These are phyloP conservation scores for Suhomyces sp. DNA, from an alignment of 805 yeast species.

Conservation along the genomic window DNA sequence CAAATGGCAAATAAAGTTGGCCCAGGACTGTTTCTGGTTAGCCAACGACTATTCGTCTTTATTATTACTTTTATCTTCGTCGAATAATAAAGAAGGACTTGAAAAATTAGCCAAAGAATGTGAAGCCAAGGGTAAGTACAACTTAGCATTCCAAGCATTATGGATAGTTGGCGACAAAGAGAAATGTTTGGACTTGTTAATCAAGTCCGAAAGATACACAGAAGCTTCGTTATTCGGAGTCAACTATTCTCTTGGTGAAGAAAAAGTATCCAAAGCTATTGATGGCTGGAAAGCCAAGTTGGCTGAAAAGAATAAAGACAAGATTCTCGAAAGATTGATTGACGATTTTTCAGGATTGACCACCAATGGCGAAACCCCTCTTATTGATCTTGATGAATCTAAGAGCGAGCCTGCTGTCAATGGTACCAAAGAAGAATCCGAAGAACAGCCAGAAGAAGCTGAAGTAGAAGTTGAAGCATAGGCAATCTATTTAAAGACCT, in stretches of 20 bases:
- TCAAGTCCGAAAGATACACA: conserved; percentile 63
- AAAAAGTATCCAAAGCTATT: conserved; percentile 46
- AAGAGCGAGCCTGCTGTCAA: conserved; percentile 6
- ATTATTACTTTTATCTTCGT: conserved; percentile 75
- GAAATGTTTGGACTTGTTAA: conserved; percentile 62
- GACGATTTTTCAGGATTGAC: conserved; percentile 31
- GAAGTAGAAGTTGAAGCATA: conserved; percentile 12
- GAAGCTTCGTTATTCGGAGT: conserved; percentile 83
- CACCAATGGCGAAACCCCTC: conserved; percentile 14
- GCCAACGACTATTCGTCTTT: conserved; percentile 83
- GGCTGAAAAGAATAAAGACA: conserved; percentile 45
- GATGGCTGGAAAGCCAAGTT: conserved; percentile 67
- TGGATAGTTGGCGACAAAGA: conserved; percentile 79
- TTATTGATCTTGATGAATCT: conserved; percentile 12
- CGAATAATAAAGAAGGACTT: conserved; percentile 65
- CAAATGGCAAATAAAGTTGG: conserved; percentile 76
- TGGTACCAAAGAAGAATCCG: conserved; percentile 22
- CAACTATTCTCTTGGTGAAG: conserved; percentile 53
- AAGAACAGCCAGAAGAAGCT: conserved; percentile 1
- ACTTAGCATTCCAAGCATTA: conserved; percentile 85
- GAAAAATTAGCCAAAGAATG: conserved; percentile 63
- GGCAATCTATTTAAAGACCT: not conserved
- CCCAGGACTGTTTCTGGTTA: conserved; percentile 71
- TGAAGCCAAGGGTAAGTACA: conserved; percentile 72
- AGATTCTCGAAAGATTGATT: conserved; percentile 61